Base-by-base conservation (phyloP, 148 eudicot genomes). In the Pharnaceum exiguum region DNA sequence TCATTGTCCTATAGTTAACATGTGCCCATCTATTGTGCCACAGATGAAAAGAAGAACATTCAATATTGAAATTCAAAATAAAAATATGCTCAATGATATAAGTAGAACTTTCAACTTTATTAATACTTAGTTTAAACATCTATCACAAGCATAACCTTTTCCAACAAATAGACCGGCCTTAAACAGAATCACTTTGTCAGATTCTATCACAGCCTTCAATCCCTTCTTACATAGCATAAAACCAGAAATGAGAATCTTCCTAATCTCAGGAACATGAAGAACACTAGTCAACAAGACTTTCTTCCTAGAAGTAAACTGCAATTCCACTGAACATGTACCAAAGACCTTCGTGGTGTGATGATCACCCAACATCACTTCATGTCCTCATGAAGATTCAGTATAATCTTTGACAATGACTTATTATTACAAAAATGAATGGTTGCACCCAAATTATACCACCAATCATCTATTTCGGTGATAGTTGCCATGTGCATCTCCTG, bases 171-270 rank as follows among this genome's bases (percentile, higher is more conserved):
- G 3, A 28, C 17, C 39, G 39, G 21, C 23, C 26, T 26, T 63
- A 26, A 18, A 26, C 25, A 51, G 17, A 10, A 63, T 28, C 2
- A 27, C 18, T 24, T 63, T 49, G 2, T 62, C 57, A 16, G 7
- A 48, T 49, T 62, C 66, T 35, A 62, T 32, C 10, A 37, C 37
- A 33, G 25, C 24, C 37, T 62, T 49, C 3, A 49, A 5, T 0
- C 56, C 45, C 1, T 35, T 49, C 27, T 62, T 62, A 19, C 48
- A 48, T 19, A 62, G 26, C 24, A 47, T 22, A 12, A 35, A 36
- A 7, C 55, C 57, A 19, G 46, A 61, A 9, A 61, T 19, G 18
- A 62, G 50, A 17, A 49, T 50, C 36, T 48, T 49, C 22, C 48
- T 37, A 49, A 50, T 38, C 2, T 49, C 7, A 48, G 45, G 32